Evolutionary conservation across 116 monocot species (phyloP).

Genomic region (Iris pallida): DNA sequence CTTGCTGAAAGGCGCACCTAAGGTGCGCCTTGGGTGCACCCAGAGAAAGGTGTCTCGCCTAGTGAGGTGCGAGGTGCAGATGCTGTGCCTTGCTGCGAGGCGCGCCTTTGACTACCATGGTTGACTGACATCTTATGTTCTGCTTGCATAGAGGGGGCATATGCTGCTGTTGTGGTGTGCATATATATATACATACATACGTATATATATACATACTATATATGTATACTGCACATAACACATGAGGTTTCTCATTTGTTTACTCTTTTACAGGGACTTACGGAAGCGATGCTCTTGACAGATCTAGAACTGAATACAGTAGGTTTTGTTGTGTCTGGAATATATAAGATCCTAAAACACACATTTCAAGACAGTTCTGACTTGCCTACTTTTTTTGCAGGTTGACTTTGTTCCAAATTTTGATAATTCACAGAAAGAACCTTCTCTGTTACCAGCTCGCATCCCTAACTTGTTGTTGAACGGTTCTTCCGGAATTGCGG

Average conservation of each 20-base stretch:
- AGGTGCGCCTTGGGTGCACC: too few relatives aligned
- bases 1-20: too few relatives aligned
- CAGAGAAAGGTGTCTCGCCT: too few relatives aligned
- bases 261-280: conserved; percentile 55
- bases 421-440: conserved; percentile 93
- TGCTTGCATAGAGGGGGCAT: too few relatives aligned
- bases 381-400: conserved; percentile 29
- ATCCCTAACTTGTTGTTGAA: conserved; percentile 81
- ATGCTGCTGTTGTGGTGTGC: too few relatives aligned
- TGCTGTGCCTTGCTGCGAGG: too few relatives aligned
- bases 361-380: neutral
- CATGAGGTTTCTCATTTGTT: conserved; percentile 4
- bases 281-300: conserved; percentile 90
- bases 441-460: conserved; percentile 88
- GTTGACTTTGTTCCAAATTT: conserved; percentile 96
- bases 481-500: conserved; percentile 97
- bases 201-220: too few relatives aligned
- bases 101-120: too few relatives aligned
- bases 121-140: too few relatives aligned
- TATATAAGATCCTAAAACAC: neutral
- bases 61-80: too few relatives aligned
- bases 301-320: conserved; percentile 90
- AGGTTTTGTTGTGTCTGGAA: conserved; percentile 1
- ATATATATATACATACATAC: too few relatives aligned
- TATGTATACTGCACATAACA: too few relatives aligned